A percentile compares a stretch with the other conserved stretches of the same genome.
These are phyloP conservation scores for Coffea canephora DNA, from an alignment of 257 asterid species.

Conservation along the genomic window DNA sequence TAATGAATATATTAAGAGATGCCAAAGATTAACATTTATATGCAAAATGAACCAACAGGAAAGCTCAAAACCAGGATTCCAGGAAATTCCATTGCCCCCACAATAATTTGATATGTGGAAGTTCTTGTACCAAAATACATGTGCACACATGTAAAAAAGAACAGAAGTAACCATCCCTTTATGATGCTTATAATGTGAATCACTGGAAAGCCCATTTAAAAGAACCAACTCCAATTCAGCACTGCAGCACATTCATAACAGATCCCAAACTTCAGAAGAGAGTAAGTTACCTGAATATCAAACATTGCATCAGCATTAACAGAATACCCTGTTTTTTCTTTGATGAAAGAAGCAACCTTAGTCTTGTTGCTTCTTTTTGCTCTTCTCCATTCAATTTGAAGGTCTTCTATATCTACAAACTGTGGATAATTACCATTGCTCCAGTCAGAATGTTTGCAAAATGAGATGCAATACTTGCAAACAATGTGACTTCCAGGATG, in stretches of 20 bases:
- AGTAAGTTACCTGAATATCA: conserved; percentile 68
- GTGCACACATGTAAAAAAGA: not conserved
- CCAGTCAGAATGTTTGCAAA: conserved; percentile 16
- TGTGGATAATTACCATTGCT: conserved; percentile 32
- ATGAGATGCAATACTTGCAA: not conserved
- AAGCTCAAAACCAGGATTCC: not conserved
- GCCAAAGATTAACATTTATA: not conserved
- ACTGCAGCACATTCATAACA: not conserved
- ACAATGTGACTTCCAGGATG: not conserved
- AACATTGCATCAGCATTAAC: conserved; percentile 83
- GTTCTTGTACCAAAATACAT: not conserved
- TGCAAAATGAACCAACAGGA: not conserved
- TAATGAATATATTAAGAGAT: not conserved
- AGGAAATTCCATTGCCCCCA: not conserved
- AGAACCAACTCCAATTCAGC: not conserved
- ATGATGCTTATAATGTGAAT: not conserved
- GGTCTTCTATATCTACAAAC: conserved; percentile 81
- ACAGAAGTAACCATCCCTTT: not conserved
- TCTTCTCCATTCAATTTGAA: conserved; percentile 72
- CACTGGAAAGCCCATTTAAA: not conserved
- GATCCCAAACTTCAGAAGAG: conserved; percentile 3
- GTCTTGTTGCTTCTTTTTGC: conserved; percentile 67
- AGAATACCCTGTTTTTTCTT: conserved; percentile 74
- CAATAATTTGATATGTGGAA: not conserved
- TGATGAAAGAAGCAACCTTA: conserved; percentile 61